phyloP scores from a whole-genome alignment of 2,329 filamentous ascomycete genomes.

The Paecilomyces niveus region DNA sequence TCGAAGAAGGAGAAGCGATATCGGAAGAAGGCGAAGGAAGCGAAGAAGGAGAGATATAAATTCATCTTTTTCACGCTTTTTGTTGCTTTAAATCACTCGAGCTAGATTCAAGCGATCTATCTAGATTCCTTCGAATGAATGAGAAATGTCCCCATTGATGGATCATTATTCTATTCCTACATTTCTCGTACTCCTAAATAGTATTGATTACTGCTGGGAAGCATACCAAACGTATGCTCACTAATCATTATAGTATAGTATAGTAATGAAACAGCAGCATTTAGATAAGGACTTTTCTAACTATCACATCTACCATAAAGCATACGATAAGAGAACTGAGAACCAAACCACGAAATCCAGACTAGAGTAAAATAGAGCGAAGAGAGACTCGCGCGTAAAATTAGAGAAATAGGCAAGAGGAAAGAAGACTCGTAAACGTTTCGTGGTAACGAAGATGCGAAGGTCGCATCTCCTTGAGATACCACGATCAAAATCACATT shows the following conservation, averaged over 20 bases:
- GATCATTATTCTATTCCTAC: too few species aligned
- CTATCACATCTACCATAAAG: background rate
- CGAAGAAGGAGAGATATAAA: constrained; percentile 36
- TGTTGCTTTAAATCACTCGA: background rate
- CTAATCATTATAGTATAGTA: background rate
- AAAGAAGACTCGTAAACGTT: background rate
- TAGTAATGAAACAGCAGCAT: background rate
- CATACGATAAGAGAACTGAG: background rate
- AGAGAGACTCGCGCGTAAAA: background rate
- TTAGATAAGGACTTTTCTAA: background rate
- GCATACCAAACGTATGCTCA: too few species aligned
- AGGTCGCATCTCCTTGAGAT: background rate
- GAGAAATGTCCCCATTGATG: too few species aligned
- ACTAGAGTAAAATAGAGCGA: background rate
- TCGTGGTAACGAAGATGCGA: background rate
- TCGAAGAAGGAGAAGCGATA: constrained; percentile 13
- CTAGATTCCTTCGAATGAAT: background rate
- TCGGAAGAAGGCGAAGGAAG: constrained; percentile 23
- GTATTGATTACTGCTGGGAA: too few species aligned
- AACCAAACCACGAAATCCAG: background rate
- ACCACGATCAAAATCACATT: background rate
- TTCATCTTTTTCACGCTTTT: background rate
- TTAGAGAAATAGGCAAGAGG: constrained; percentile 1
- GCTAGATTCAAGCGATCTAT: background rate
- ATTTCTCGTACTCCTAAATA: too few species aligned